Evolutionary conservation across 352 stramenopile species (phyloP), one percentile per base, ranked within the genome.

Genomic region (Phytophthora sojae): DNA sequence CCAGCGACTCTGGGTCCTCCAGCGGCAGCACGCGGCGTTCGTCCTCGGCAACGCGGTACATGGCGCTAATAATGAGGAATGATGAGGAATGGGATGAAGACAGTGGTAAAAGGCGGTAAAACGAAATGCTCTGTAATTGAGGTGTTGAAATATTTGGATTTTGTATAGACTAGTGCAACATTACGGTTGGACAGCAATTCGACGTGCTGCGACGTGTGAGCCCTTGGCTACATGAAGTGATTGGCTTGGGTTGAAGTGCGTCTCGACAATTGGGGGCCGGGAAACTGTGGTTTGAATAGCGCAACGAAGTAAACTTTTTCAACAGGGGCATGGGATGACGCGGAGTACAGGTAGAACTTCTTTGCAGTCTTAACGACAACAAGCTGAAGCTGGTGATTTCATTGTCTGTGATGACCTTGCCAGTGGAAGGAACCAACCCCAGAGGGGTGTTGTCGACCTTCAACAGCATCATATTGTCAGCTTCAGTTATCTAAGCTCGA

Each of bases 21-120:
- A 79, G 67, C 45, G 29, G 39, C 26, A 76, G 45, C 42, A 76
- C 63, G 49, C 58, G 14, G 45, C 56, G 68, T 52, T 64, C 55
- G n/a, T 35, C 50, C 17, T 76, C 68, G 1, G 17, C 54, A 21
- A 70, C 32, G 37, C 72, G 68, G 39, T 63, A 79, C 63, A 79
- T 79, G 2, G 7, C 32, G 19, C 47, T 19, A 15, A 9, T 49
- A 2, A 4, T 4, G 47, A 11, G n/a, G 4, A 54, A 23, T 64
- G 32, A 56, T 23, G 19, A 30, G 21, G 19, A 29, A 26, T 15
- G 7, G 1, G 11, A 11, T 14, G 26, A 29, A 12, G 47, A 29
- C 0, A 6, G 5, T 14, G 44, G 8, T 47, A n/a, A 1, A 7
- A n/a, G 12, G 15, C 51, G 1, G 45, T 56, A 17, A 8, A 60